Conservation (phyloP, 495 filamentous ascomycete species). For the Penicillium macrosclerotiorum region DNA sequence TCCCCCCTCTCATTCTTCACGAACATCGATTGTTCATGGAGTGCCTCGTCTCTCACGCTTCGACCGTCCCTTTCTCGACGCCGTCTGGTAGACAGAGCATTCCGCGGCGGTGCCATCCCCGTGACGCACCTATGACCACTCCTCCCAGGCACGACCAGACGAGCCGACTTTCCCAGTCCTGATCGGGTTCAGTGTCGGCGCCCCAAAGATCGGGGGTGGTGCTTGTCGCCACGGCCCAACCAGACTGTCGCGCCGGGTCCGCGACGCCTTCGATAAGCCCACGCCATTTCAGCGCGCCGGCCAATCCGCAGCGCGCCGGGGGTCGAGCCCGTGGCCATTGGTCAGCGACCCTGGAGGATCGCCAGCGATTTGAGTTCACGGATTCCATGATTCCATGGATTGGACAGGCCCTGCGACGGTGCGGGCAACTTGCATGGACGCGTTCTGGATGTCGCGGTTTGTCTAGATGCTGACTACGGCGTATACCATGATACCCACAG, state of each 20-base stretch:
- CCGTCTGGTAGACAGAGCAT: no score
- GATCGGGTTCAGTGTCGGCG: slow-evolving; percentile 11
- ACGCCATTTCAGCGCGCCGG: slow-evolving; percentile 17
- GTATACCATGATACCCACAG: no score
- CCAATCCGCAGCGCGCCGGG: slow-evolving; percentile 19
- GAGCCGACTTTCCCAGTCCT: slow-evolving; percentile 3
- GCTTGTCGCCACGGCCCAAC: slow-evolving; percentile 32
- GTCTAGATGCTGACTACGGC: no score
- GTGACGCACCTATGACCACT: slow-evolving; percentile 21
- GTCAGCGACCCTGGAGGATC: slow-evolving; percentile 23
- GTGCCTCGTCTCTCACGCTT: no score
- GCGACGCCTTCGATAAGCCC: slow-evolving; percentile 25
- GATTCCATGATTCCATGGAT: slow-evolving; percentile 15
- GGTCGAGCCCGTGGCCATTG: slow-evolving; percentile 20
- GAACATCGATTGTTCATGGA: no score
- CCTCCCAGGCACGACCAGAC: slow-evolving; percentile 10
- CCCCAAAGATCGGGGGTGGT: slow-evolving; percentile 5
- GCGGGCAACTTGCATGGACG: not conserved
- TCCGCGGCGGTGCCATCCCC: no score
- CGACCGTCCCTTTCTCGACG: no score
- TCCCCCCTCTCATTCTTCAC: no score
- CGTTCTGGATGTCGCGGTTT: no score
- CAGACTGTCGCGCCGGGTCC: slow-evolving; percentile 15
- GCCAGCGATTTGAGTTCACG: slow-evolving; percentile 24
- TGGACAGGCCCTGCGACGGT: not conserved